Evolutionary conservation across 139 green algal species (phyloP), one percentile per base, ranked within the genome.

Genomic region (Tetradesmus lagerheimii): DNA sequence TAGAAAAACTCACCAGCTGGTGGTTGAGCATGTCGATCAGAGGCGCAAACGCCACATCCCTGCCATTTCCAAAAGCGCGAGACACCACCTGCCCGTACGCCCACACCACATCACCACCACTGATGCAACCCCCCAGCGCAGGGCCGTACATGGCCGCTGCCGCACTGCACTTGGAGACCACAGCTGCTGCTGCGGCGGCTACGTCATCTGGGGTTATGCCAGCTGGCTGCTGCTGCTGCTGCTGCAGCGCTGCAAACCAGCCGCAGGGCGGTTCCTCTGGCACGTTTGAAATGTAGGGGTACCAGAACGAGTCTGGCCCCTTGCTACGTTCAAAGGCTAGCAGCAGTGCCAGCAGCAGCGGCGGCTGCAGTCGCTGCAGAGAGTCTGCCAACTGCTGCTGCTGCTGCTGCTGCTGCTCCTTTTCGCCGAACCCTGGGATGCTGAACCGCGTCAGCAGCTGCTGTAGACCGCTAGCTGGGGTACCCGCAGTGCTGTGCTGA

Each of bases 1-100:
- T n/a, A n/a, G 11, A 18, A 57, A 57, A 71, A 71, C 57, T n/a
- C 57, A 71, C 57, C 57, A 71, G 80, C 20, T 86, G 37, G 89
- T 93, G 91, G 89, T 93, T 93, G 29, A 67, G 39, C 39, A 90
- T 76, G 67, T 92, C 91, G 1, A 93, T 92, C 43, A 89, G 80
- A 0, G 91, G 91, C 0, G 91, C 91, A 27, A 93, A 43, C 5
- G 37, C 91, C 2, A 93, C 23, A 31, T 87, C 79, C 8, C 82
- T 16, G 0, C 77, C 84, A 29, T n/a, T 5, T 6, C 88, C 89
- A 74, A 92, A 93, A 15, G 77, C 62, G 3, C 91, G 91, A 16
- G 83, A 91, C 25, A 92, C 57, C 1, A 92, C 91, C 57, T 92
- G 81, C 38, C 88, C 89, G 37, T 89, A 79, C 2, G 77, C 91